Evolutionary conservation across 2,329 filamentous ascomycete species (phyloP).

Genomic region (Periconia sp.): DNA sequence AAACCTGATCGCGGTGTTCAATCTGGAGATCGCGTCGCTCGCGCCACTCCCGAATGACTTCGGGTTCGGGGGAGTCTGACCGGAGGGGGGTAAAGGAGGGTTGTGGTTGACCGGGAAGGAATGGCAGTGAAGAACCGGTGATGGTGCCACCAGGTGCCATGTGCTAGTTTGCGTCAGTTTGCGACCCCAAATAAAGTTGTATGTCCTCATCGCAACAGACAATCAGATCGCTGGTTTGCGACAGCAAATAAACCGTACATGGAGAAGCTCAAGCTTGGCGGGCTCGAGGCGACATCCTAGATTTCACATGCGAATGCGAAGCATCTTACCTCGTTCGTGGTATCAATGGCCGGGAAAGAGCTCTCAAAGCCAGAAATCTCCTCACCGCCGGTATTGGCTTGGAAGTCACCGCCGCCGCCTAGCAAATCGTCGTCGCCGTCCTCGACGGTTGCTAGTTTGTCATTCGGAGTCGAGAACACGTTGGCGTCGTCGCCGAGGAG

Average conservation of each 20-base stretch:
- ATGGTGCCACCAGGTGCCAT: conserved; percentile 77
- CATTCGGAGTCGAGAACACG: conserved; percentile 79
- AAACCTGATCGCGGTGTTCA: conserved; percentile 81
- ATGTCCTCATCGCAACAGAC: no score
- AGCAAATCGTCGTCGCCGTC: conserved; percentile 71
- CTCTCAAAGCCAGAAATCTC: conserved; percentile 73
- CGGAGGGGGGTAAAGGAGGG: conserved; percentile 50
- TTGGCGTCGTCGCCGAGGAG: conserved; percentile 89
- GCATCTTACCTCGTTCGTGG: conserved; percentile 66
- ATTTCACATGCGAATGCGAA: no score
- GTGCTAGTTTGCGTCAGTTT: conserved; percentile 51
- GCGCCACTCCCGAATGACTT: conserved; percentile 88
- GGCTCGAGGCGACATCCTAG: no score
- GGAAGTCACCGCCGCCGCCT: conserved; percentile 57
- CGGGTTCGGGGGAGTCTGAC: conserved; percentile 79
- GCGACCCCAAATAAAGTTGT: background rate
- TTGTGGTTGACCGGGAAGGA: conserved; percentile 46
- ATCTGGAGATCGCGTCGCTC: conserved; percentile 83
- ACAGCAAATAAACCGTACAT: background rate
- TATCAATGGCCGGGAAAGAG: conserved; percentile 84
- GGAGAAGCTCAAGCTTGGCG: background rate
- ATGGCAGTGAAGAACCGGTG: conserved; percentile 67
- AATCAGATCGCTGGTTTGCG: background rate
- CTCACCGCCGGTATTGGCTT: conserved; percentile 43
- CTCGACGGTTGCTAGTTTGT: conserved; percentile 65